These are phyloP conservation scores for Ustulina deusta DNA, from an alignment of 2,329 filamentous ascomycete species.

Conservation along the genomic window DNA sequence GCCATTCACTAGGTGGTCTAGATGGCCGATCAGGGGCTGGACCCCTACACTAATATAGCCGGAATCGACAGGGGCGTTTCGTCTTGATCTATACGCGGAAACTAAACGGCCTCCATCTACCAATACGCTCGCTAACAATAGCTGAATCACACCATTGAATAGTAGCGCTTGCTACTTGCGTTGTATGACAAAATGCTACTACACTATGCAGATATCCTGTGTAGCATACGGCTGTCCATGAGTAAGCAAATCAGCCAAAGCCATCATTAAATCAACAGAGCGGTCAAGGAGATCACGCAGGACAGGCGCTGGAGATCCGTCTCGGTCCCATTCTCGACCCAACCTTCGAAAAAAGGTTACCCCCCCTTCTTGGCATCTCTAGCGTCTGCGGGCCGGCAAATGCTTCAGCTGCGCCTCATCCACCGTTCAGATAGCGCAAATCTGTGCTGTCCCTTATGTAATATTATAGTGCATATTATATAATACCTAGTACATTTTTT, in stretches of 20 bases:
- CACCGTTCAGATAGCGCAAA: neutral
- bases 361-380: slow-evolving; percentile 19
- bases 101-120: neutral
- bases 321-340: slow-evolving; percentile 5
- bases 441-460: neutral
- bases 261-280: neutral
- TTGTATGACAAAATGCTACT: neutral
- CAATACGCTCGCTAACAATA: neutral
- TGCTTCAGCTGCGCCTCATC: slow-evolving; percentile 30
- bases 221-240: neutral
- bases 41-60: slow-evolving; percentile 5
- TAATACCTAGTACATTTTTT: neutral
- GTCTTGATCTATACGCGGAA: neutral
- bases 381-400: slow-evolving; percentile 11
- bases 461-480: neutral
- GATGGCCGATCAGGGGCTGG: slow-evolving; percentile 8
- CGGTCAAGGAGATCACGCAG: slow-evolving; percentile 9
- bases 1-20: slow-evolving; percentile 6
- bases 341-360: neutral
- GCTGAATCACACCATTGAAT: neutral
- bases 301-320: neutral
- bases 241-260: neutral
- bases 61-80: slow-evolving; percentile 10
- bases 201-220: neutral
- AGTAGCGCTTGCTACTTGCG: neutral